phyloP scores from a whole-genome alignment of 345 rosid species.

The Aquilaria sinensis region DNA sequence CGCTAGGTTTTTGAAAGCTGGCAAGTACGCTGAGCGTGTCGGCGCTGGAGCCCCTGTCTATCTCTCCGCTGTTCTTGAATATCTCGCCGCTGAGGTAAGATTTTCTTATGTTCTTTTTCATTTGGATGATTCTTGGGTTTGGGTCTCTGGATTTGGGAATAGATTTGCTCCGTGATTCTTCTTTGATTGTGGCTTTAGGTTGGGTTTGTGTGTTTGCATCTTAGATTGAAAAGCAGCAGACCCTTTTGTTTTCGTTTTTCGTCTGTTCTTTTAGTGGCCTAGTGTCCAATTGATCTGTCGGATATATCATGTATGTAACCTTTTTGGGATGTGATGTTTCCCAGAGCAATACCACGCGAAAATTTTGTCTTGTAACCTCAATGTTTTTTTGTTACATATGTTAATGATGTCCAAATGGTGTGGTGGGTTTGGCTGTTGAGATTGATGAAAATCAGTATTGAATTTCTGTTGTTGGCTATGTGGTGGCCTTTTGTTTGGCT shows the following conservation, averaged over 20 bases:
- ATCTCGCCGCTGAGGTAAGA: constrained; percentile 71
- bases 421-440: not conserved
- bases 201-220: not conserved
- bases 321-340: too few species aligned
- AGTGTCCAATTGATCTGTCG: too few species aligned
- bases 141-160: too few species aligned
- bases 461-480: not conserved
- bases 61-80: constrained; percentile 76
- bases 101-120: not conserved
- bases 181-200: not conserved
- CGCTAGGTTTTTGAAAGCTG: constrained; percentile 70
- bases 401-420: too few species aligned
- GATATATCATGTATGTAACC: too few species aligned
- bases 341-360: too few species aligned
- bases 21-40: constrained; percentile 77
- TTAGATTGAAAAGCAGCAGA: not conserved
- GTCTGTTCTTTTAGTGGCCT: not conserved
- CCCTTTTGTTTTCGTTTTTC: not conserved
- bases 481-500: not conserved
- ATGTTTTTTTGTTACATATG: too few species aligned
- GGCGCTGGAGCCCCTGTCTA: constrained; percentile 84
- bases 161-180: not conserved
- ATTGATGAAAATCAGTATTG: not conserved
- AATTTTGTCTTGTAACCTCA: too few species aligned
- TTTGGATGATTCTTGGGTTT: not conserved